A percentile compares a stretch with the other conserved stretches of the same genome.
These are phyloP conservation scores for Pestalotiopsis fici DNA, from an alignment of 2,329 filamentous ascomycete species.

Conservation along the genomic window DNA sequence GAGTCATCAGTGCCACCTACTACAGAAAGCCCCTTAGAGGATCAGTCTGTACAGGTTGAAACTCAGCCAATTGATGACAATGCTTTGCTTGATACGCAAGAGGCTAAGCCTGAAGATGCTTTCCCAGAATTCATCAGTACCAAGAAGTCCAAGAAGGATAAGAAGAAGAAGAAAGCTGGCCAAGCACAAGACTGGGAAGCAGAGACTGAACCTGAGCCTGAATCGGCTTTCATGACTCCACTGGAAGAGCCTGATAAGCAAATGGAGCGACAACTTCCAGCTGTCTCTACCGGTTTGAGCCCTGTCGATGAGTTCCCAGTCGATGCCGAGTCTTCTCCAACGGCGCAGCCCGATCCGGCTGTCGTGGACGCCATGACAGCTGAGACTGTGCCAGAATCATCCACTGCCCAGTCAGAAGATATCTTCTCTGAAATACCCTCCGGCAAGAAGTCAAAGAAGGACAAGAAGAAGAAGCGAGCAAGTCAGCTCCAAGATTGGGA, in stretches of 20 bases:
- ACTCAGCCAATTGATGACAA: slow-evolving; percentile 22
- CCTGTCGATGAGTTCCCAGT: neutral
- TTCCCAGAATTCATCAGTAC: slow-evolving; percentile 16
- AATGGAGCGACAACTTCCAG: neutral
- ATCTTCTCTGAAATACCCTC: neutral
- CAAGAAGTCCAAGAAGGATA: slow-evolving; percentile 30
- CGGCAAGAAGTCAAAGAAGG: slow-evolving; percentile 21
- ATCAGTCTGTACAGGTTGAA: neutral
- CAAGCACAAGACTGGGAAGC: slow-evolving; percentile 14
- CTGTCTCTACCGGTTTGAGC: neutral
- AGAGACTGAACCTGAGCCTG: neutral
- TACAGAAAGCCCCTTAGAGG: neutral
- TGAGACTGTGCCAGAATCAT: neutral
- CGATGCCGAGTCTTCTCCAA: neutral
- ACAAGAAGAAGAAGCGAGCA: slow-evolving; percentile 35
- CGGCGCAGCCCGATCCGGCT: neutral
- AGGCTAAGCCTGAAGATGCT: neutral
- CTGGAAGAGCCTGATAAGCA: neutral
- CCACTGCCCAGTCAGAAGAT: neutral
- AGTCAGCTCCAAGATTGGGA: slow-evolving; percentile 17
- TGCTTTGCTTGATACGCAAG: neutral
- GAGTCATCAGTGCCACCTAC: neutral
- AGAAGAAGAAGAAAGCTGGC: slow-evolving; percentile 26
- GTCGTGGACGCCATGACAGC: neutral
- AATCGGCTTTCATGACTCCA: neutral